Conservation (phyloP, 2,329 filamentous ascomycete species). For the Paecilomyces formosus region DNA sequence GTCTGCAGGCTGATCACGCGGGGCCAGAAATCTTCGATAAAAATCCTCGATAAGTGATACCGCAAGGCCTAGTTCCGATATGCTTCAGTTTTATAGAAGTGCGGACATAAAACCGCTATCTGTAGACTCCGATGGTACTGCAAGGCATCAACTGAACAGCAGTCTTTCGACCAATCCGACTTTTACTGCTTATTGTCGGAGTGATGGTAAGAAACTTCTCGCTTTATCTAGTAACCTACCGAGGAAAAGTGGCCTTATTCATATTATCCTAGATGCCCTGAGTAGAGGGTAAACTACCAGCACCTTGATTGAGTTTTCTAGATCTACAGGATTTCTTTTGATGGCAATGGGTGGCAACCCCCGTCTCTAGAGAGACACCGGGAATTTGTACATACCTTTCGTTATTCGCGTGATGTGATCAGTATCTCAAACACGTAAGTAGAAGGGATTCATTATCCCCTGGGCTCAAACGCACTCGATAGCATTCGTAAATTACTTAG, state of each 20-base stretch:
- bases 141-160: not conserved
- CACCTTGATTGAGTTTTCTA: not conserved
- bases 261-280: not conserved
- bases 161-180: not conserved
- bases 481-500: not conserved
- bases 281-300: not conserved
- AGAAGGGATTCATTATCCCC: no score
- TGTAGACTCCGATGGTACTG: not conserved
- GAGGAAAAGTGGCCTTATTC: not conserved
- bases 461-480: not conserved
- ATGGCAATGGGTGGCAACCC: no score
- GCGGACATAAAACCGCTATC: not conserved
- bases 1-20: not conserved
- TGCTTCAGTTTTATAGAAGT: not conserved
- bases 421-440: not conserved
- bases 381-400: no score
- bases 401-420: not conserved
- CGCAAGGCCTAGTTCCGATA: not conserved
- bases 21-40: not conserved
- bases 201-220: not conserved
- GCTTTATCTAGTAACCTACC: not conserved
- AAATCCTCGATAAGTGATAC: not conserved
- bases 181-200: not conserved
- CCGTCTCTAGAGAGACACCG: no score
- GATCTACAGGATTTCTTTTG: no score